phyloP scores from a whole-genome alignment of 768 basidiomycete species.

The Clathrus columnatus region DNA sequence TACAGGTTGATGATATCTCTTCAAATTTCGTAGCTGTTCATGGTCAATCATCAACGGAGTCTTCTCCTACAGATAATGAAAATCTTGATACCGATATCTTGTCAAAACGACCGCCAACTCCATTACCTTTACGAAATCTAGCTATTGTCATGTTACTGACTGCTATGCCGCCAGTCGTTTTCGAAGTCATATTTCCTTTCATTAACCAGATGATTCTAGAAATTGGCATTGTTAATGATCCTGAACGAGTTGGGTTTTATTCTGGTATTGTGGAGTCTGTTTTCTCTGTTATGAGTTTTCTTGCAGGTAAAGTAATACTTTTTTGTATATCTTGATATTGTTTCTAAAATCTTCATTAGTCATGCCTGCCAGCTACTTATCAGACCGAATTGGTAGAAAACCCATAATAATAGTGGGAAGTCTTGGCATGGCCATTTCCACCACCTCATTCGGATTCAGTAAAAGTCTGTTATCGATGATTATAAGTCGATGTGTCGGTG shows the following conservation, averaged over 20 bases:
- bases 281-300: constrained; percentile 7
- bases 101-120: too few relatives aligned
- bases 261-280: constrained; percentile 14
- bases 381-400: constrained; percentile 18
- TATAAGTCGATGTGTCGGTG: constrained; percentile 10
- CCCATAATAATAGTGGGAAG: constrained; percentile 16
- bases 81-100: too few relatives aligned
- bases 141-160: constrained; percentile 4
- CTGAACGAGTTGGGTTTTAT: constrained; percentile 17
- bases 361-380: constrained; percentile 1
- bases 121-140: constrained; percentile 13
- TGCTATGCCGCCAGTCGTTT: constrained; percentile 11
- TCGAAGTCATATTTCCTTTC: constrained; percentile 11
- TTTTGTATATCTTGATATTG: background rate
- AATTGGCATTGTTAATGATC: constrained; percentile 15
- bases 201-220: constrained; percentile 17
- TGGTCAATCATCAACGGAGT: background rate
- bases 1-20: background rate
- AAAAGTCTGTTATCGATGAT: constrained; percentile 12
- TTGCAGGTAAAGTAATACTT: constrained; percentile 7
- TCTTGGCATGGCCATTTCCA: constrained; percentile 11
- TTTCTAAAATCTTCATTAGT: background rate
- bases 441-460: constrained; percentile 15
- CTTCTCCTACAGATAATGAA: too few relatives aligned
- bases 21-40: background rate